These are phyloP conservation scores for Ceratocystis smalleyi DNA, from an alignment of 2,329 filamentous ascomycete genomes.

Conservation along the genomic window DNA sequence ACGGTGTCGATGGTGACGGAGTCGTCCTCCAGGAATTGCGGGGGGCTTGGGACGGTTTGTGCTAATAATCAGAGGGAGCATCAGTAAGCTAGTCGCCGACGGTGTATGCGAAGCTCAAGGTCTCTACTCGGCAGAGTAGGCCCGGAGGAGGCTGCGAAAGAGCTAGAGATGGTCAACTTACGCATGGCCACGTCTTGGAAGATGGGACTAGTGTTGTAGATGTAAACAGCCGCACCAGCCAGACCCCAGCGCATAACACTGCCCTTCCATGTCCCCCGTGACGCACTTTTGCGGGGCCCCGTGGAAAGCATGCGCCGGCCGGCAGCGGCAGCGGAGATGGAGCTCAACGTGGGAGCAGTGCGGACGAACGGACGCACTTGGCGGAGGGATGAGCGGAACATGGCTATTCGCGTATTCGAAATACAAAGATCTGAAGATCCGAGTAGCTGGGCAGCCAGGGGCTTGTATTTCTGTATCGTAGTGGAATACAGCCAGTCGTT, in stretches of 20 bases:
- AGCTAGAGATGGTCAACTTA: constrained; percentile 25
- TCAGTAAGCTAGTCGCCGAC: not conserved
- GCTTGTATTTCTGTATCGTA: no score
- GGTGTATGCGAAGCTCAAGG: not conserved
- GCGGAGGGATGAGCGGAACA: constrained; percentile 17
- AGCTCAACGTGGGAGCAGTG: not conserved
- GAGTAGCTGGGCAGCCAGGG: no score
- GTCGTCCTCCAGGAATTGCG: constrained; percentile 39
- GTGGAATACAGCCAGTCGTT: no score
- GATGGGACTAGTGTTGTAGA: constrained; percentile 77
- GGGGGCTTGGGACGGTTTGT: constrained; percentile 10
- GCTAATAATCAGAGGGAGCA: not conserved
- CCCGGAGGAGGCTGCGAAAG: no score
- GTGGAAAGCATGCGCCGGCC: constrained; percentile 31
- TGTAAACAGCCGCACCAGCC: constrained; percentile 67
- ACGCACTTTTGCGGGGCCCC: constrained; percentile 38
- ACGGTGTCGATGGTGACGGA: constrained; percentile 52
- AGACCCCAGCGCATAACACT: constrained; percentile 57
- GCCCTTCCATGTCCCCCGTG: constrained; percentile 70
- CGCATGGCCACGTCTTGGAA: constrained; percentile 72
- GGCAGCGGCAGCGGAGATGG: constrained; percentile 16
- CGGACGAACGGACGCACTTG: constrained; percentile 13
- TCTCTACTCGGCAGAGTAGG: no score
- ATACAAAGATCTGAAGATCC: no score
- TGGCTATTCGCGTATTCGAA: not conserved